These are phyloP conservation scores for Eutrema salsugineum DNA, from an alignment of 441 rosid species.

Conservation along the genomic window DNA sequence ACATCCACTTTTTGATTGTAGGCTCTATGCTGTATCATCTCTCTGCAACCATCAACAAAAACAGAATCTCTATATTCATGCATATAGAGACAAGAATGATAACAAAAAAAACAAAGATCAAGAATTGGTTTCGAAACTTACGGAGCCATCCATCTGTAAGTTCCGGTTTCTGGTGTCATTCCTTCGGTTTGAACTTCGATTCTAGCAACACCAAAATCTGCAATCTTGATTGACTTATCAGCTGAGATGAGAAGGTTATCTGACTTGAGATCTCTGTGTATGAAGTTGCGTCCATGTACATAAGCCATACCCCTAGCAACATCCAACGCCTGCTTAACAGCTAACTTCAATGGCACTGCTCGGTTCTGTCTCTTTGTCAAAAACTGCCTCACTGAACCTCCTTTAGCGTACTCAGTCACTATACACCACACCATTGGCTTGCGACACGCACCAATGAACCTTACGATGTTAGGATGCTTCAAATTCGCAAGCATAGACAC, in stretches of 20 bases:
- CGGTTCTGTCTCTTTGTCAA: constrained; percentile 63
- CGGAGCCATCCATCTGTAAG: constrained; percentile 99
- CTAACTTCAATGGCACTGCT: constrained; percentile 69
- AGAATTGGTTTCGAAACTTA: constrained; percentile 37
- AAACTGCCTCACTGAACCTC: constrained; percentile 86
- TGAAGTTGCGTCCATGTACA: constrained; percentile 72
- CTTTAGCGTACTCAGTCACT: constrained; percentile 85
- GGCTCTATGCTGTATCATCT: constrained; percentile 94
- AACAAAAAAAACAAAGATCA: not conserved
- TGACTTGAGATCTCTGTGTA: constrained; percentile 83
- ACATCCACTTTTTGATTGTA: constrained; percentile 90
- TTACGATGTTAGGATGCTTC: constrained; percentile 77
- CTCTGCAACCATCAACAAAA: constrained; percentile 41
- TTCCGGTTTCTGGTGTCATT: constrained; percentile 94
- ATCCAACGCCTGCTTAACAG: constrained; percentile 88
- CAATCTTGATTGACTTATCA: constrained; percentile 84
- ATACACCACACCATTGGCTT: constrained; percentile 90
- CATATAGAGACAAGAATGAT: not conserved
- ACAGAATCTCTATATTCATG: not conserved
- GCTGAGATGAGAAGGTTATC: constrained; percentile 79
- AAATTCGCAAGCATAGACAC: constrained; percentile 85
- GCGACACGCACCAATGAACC: constrained; percentile 80
- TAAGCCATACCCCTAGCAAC: constrained; percentile 91
- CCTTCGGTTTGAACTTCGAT: constrained; percentile 95
- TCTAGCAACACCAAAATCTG: constrained; percentile 95